A percentile compares a stretch with the other conserved stretches of the same genome.
These are phyloP conservation scores for Isatis lusitanica DNA, from an alignment of 441 rosid genomes.

Conservation along the genomic window DNA sequence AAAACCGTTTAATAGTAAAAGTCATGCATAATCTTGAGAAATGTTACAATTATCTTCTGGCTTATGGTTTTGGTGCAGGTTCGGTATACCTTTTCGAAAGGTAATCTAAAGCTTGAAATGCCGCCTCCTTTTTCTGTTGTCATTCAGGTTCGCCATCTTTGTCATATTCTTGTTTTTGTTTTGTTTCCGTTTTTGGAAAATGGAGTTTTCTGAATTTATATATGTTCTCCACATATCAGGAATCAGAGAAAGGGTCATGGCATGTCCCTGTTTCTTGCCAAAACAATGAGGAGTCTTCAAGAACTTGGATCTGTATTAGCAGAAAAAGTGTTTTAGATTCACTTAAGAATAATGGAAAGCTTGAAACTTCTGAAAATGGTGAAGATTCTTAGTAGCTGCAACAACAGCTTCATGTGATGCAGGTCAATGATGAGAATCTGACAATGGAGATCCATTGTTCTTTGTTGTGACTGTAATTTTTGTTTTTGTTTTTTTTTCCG, in stretches of 20 bases:
- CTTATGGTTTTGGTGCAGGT: slow-evolving; percentile 47
- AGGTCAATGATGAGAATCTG: not conserved
- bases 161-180: not conserved
- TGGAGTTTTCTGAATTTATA: not conserved
- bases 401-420: slow-evolving; percentile 5
- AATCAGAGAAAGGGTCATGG: slow-evolving; percentile 88
- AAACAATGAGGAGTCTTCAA: slow-evolving; percentile 38
- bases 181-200: not conserved
- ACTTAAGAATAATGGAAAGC: slow-evolving; percentile 20
- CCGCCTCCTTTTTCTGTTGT: slow-evolving; percentile 60
- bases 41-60: slow-evolving; percentile 2
- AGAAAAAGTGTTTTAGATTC: slow-evolving; percentile 31
- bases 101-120: slow-evolving; percentile 61
- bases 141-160: slow-evolving; percentile 57
- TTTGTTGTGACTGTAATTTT: not conserved
- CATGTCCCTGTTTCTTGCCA: slow-evolving; percentile 54
- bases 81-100: slow-evolving; percentile 65
- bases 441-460: not conserved
- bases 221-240: slow-evolving; percentile 43
- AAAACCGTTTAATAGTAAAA: not conserved
- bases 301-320: slow-evolving; percentile 70
- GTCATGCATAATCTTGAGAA: slow-evolving; percentile 4
- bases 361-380: slow-evolving; percentile 22
- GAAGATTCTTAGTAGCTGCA: slow-evolving; percentile 20
- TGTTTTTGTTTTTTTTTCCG: not conserved